Base-by-base conservation (phyloP, 129 eudicot genomes). In the Pulicaria dysenterica region DNA sequence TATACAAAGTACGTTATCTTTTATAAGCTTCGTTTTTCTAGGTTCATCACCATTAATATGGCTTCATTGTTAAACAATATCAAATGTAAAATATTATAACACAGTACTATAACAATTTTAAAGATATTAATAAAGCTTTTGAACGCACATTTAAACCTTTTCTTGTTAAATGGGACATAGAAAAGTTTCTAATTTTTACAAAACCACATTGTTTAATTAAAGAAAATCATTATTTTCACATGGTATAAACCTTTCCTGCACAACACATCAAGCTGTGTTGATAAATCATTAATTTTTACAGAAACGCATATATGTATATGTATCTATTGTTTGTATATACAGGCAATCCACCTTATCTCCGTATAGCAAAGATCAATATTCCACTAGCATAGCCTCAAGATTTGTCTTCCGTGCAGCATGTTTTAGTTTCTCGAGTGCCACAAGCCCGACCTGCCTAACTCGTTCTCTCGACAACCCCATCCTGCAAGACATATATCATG, bases 401-500 rank as follows among this genome's bases (percentile, higher is more conserved):
- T 83, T 74, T 79, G 79, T 90, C 83, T 79, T 88, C 75, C 96
- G 80, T 15, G 98, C 98, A 16, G 96, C 98, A 50, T 80, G 86
- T 80, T 88, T 94, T 82, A 94, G 84, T 76, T 94, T 94, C 88
- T 94, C 98, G 31, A 87, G 71, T 15, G 98, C 96, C 10, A 90
- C 98, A 40, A 93, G 93, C 59, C 97, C 97, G 14, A 94, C 93
- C 79, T 94, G 99, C 82, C 99, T 82, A 8, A 94, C 97, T 77
- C 97, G 87, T 78, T 94, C 99, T 69, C 99, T 82, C 5, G 99
- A 94, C 85, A 94, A 83, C 73, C 97, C 99, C 61, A 94, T 86
- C 88, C 99, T 94, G 95, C 58, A 77, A 41, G 14, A 58, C 3
- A 2, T 24, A 49, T 38, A 73, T 73, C 53, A 73, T 17, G 66